Evolutionary conservation across 2,329 filamentous ascomycete genomes (phyloP).

Genomic region (Chrysoporthe cubensis): DNA sequence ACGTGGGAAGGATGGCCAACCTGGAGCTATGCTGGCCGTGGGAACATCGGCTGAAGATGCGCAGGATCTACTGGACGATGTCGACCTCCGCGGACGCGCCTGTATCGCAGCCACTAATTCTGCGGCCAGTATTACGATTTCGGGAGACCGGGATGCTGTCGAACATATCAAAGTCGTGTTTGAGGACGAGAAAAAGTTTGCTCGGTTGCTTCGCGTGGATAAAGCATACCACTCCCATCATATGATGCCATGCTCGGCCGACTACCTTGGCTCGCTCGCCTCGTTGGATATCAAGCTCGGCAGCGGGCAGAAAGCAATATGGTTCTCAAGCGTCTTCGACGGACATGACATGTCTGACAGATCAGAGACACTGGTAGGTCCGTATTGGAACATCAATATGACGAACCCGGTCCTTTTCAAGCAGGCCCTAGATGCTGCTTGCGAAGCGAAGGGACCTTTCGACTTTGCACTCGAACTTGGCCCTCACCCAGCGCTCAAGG

Average conservation of each 20-base stretch:
- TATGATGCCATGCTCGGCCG: not conserved
- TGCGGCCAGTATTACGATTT: slow-evolving; percentile 34
- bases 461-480: slow-evolving; percentile 19
- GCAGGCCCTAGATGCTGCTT: slow-evolving; percentile 20
- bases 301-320: slow-evolving; percentile 9
- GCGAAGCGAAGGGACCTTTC: not conserved
- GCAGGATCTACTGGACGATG: slow-evolving; percentile 23
- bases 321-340: slow-evolving; percentile 32
- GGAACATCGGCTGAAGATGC: slow-evolving; percentile 18
- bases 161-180: not conserved
- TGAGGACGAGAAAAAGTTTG: slow-evolving; percentile 5
- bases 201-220: not conserved
- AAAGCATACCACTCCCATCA: slow-evolving; percentile 13
- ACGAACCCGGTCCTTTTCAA: slow-evolving; percentile 33
- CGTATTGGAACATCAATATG: slow-evolving; percentile 32
- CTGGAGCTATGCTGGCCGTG: slow-evolving; percentile 8
- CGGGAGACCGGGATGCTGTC: slow-evolving; percentile 29
- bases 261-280: no score
- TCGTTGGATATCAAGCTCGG: no score
- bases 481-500: no score
- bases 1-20: not conserved
- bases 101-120: slow-evolving; percentile 36
- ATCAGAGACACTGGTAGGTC: not conserved
- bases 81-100: slow-evolving; percentile 32
- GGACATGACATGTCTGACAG: slow-evolving; percentile 8